Percentiles rank a stretch among this genome's conserved stretches.
Conservation (phyloP, 805 yeast species). For the Ogataea glucozyma region DNA sequence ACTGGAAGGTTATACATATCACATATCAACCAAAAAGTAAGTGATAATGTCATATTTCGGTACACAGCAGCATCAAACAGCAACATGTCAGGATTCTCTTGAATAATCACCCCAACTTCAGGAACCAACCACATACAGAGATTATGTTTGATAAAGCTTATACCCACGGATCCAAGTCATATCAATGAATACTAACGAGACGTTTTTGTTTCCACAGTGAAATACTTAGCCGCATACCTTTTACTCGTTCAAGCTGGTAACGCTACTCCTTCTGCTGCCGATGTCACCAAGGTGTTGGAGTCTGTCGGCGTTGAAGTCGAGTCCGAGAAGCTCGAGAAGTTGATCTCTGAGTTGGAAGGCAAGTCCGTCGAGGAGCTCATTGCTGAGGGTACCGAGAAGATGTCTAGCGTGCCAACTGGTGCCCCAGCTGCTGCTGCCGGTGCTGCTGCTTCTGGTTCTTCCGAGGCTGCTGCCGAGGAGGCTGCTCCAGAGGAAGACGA, state of each 20-base stretch:
- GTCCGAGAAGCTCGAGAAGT: constrained; percentile 67
- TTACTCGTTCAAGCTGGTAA: constrained; percentile 87
- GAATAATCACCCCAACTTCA: neutral
- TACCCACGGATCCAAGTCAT: neutral
- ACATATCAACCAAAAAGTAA: constrained; percentile 4
- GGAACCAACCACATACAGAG: neutral
- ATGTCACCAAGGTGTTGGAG: constrained; percentile 69
- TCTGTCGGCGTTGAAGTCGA: constrained; percentile 82
- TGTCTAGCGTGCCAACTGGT: constrained; percentile 81
- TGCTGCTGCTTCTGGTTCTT: constrained; percentile 57
- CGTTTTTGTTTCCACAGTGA: constrained; percentile 46
- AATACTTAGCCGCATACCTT: constrained; percentile 92
- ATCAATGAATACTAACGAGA: constrained; percentile 10
- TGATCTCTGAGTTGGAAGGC: constrained; percentile 77
- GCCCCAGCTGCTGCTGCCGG: constrained; percentile 70
- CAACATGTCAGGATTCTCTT: neutral
- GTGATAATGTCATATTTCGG: neutral
- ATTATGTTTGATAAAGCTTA: no score
- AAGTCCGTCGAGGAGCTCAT: constrained; percentile 71
- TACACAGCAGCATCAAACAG: constrained; percentile 1
- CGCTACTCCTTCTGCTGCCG: constrained; percentile 77
- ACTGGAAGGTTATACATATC: neutral
- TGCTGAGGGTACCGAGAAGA: constrained; percentile 78
- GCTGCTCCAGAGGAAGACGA: constrained; percentile 55
- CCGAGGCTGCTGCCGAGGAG: constrained; percentile 57